phyloP scores from a whole-genome alignment of 495 filamentous ascomycete genomes.

The Aspergillus diversus region DNA sequence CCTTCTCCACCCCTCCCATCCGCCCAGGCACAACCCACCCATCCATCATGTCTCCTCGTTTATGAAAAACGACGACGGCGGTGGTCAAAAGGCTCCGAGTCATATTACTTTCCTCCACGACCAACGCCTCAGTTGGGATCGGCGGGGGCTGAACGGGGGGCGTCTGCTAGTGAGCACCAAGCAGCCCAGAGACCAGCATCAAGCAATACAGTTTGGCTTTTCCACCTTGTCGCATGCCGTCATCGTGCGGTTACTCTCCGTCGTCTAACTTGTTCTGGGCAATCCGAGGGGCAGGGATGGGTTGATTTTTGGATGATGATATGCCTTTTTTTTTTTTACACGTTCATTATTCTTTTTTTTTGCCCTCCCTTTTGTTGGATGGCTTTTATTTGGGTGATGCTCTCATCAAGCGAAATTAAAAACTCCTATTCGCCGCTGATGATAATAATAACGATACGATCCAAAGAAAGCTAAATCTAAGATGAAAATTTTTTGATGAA shows the following conservation, averaged over 20 bases:
- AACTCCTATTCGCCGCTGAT: background rate
- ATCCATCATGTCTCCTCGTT: background rate
- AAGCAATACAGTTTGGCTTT: conserved; percentile 4
- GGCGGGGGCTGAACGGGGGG: conserved; percentile 5
- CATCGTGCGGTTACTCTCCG: conserved; percentile 14
- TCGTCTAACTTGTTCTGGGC: conserved; percentile 27
- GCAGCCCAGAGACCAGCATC: background rate
- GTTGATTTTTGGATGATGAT: background rate
- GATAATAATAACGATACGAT: background rate
- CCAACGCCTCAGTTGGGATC: background rate
- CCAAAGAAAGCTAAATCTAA: background rate
- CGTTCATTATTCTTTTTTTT: background rate
- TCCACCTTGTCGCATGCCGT: conserved; percentile 20
- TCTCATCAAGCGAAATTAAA: background rate
- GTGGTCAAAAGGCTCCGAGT: background rate
- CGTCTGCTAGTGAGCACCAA: background rate
- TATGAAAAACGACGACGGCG: background rate
- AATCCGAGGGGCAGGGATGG: conserved; percentile 15
- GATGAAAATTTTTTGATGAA: background rate
- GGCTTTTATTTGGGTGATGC: background rate
- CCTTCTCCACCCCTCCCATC: conserved; percentile 4
- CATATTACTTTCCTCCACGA: background rate
- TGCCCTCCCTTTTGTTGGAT: background rate
- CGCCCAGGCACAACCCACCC: background rate
- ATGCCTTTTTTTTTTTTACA: background rate